Evolutionary conservation across 352 stramenopile species (phyloP), one percentile per base, ranked within the genome.

Genomic region (Bremia lactucae): DNA sequence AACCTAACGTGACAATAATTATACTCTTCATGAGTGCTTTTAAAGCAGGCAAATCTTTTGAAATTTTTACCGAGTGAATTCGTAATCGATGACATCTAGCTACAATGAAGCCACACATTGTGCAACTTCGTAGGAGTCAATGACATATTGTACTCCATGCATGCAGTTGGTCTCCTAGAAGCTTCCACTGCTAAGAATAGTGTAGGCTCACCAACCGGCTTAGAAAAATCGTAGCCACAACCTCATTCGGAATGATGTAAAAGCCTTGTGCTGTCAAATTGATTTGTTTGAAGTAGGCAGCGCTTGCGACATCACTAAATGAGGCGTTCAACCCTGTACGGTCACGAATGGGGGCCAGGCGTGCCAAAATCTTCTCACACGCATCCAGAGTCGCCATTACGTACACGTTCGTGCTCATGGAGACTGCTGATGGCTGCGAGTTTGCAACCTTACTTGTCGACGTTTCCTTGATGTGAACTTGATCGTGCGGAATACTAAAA

Each of bases 361-460:
- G 79, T 24, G 67, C 78, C 21, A 96, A 48, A 52, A 98, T 97
- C 62, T 98, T 86, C 50, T 96, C 74, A 50, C 92, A 98, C 1
- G 94, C 95, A 55, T 98, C 89, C 9, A 98, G 61, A 2, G 92
- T 96, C 19, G 93, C 94, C 94, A 98, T 98, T 37, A 91, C 91
- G 59, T 98, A 98, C 38, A 98, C 49, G 57, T 98, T 93, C 6
- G 90, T 98, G 40, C 78, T 95, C 87, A 97, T 96, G 14, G 79
- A 96, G 16, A 91, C 95, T 19, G 92, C 95, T 3, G 95, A 96
- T 5, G 93, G 83, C 28, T 96, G 83, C 0, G 85, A 78, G 61
- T 98, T 98, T 2, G 94, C 72, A 19, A 98, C 93, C 46, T 97
- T 97, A 62, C 91, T 92, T 2, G 93, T 97, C 19, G 77, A 90